A percentile compares a stretch with the other conserved stretches of the same genome.
phyloP scores from a whole-genome alignment of 2,329 filamentous ascomycete genomes.

The Periconia sp. region DNA sequence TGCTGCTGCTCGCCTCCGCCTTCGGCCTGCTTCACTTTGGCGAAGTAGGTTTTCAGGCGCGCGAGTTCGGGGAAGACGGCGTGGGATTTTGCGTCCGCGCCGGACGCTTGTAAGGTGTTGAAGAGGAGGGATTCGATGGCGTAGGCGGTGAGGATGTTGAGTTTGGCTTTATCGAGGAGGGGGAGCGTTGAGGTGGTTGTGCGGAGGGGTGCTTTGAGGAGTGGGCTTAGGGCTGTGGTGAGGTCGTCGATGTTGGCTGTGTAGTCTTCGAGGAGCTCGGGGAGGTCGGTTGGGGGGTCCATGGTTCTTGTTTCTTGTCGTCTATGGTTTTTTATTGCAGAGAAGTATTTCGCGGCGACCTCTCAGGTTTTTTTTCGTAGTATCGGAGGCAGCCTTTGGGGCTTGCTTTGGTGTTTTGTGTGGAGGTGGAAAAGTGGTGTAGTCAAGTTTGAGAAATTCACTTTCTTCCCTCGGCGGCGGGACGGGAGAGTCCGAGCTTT shows the following conservation, averaged over 20 bases:
- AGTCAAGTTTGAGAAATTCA: slow-evolving; percentile 1
- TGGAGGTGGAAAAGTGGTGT: background rate
- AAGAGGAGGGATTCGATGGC: slow-evolving; percentile 89
- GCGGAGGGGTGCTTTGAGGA: slow-evolving; percentile 66
- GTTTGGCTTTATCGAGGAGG: slow-evolving; percentile 91
- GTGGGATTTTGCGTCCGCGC: slow-evolving; percentile 77
- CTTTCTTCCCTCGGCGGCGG: too few relatives aligned
- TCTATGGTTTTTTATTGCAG: background rate
- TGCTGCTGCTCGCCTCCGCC: slow-evolving; percentile 53
- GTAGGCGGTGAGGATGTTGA: slow-evolving; percentile 86
- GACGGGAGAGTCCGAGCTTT: slow-evolving; percentile 10
- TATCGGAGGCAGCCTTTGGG: background rate
- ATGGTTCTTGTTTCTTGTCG: slow-evolving; percentile 37
- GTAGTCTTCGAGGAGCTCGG: slow-evolving; percentile 71
- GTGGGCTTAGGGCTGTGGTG: slow-evolving; percentile 71
- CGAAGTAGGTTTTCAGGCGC: slow-evolving; percentile 87
- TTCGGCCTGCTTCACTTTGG: slow-evolving; percentile 82
- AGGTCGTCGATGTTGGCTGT: slow-evolving; percentile 79
- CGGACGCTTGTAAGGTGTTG: slow-evolving; percentile 76
- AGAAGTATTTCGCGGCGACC: too few relatives aligned
- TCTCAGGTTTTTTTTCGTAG: background rate
- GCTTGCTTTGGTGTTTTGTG: background rate
- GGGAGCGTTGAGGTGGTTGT: slow-evolving; percentile 77
- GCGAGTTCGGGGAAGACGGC: slow-evolving; percentile 82
- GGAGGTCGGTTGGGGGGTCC: slow-evolving; percentile 59